These are phyloP conservation scores for Chrysoporthe cubensis DNA, from an alignment of 2,329 filamentous ascomycete genomes.

Conservation along the genomic window DNA sequence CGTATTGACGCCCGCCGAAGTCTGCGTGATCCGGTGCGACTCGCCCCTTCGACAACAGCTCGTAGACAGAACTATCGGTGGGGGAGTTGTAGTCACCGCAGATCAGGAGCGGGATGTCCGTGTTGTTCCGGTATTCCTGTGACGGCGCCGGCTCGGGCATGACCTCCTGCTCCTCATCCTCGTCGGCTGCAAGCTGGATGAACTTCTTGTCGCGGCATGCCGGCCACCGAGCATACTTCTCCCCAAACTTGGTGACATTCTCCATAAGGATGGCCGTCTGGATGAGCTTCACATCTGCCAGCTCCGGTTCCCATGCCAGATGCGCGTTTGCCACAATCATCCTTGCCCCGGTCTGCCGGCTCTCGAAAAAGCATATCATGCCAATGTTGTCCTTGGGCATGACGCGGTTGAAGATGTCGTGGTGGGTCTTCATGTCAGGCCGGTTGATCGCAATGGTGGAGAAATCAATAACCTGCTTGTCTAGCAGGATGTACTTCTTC, in stretches of 20 bases:
- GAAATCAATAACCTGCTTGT: slow-evolving; percentile 94
- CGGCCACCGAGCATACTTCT: slow-evolving; percentile 80
- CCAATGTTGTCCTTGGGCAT: slow-evolving; percentile 99
- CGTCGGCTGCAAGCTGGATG: slow-evolving; percentile 50
- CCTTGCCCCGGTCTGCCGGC: slow-evolving; percentile 84
- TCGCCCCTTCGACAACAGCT: slow-evolving; percentile 80
- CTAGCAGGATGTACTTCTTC: slow-evolving; percentile 89
- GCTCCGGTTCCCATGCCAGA: slow-evolving; percentile 89
- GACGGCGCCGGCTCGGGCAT: slow-evolving; percentile 75
- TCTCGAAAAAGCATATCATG: slow-evolving; percentile 90
- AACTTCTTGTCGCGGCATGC: slow-evolving; percentile 80
- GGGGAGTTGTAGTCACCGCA: slow-evolving; percentile 97
- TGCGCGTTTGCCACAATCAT: slow-evolving; percentile 94
- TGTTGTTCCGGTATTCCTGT: slow-evolving; percentile 81
- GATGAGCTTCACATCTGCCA: slow-evolving; percentile 93
- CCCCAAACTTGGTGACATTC: slow-evolving; percentile 81
- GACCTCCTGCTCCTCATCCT: slow-evolving; percentile 54
- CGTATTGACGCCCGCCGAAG: slow-evolving; percentile 80
- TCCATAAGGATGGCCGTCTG: slow-evolving; percentile 97
- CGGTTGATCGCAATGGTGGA: slow-evolving; percentile 89
- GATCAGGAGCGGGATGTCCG: slow-evolving; percentile 86
- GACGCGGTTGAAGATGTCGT: slow-evolving; percentile 97
- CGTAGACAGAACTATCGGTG: slow-evolving; percentile 85
- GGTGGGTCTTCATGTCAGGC: slow-evolving; percentile 95
- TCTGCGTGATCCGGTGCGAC: slow-evolving; percentile 81